These are phyloP conservation scores for Leccinum longicurvipes DNA, from an alignment of 768 basidiomycete species.

Conservation along the genomic window DNA sequence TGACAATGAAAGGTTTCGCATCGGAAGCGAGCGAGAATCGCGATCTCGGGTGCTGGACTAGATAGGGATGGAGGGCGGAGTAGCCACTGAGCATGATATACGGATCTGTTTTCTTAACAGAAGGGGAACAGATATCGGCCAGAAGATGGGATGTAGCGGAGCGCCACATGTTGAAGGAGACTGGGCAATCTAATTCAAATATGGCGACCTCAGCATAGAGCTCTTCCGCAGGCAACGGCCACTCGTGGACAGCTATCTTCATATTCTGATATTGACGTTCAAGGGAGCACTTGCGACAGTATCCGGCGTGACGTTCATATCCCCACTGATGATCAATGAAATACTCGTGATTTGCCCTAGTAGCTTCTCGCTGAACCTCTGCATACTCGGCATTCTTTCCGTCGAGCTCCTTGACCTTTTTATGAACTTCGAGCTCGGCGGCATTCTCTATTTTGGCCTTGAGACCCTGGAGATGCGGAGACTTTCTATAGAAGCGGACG, in stretches of 20 bases:
- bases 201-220: slow-evolving; percentile 30
- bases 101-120: background rate
- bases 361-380: background rate
- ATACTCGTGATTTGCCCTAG: background rate
- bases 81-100: slow-evolving; percentile 16
- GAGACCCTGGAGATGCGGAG: slow-evolving; percentile 22
- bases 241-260: background rate
- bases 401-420: background rate
- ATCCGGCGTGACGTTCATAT: background rate
- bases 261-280: background rate
- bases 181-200: slow-evolving; percentile 43
- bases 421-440: background rate
- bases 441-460: slow-evolving; percentile 25
- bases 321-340: background rate
- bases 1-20: slow-evolving; percentile 11
- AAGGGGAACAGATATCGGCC: slow-evolving; percentile 33
- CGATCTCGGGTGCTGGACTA: slow-evolving; percentile 12
- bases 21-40: slow-evolving; percentile 23
- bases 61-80: slow-evolving; percentile 7
- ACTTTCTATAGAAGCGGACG: slow-evolving; percentile 32
- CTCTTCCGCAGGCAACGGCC: slow-evolving; percentile 35
- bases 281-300: background rate
- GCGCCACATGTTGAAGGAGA: slow-evolving; percentile 43
- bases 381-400: background rate
- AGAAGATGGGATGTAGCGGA: slow-evolving; percentile 37